Evolutionary conservation across 805 yeast genomes (phyloP), one percentile per base, ranked within the genome.

Genomic region (Ogataea nakhonphanomensis): DNA sequence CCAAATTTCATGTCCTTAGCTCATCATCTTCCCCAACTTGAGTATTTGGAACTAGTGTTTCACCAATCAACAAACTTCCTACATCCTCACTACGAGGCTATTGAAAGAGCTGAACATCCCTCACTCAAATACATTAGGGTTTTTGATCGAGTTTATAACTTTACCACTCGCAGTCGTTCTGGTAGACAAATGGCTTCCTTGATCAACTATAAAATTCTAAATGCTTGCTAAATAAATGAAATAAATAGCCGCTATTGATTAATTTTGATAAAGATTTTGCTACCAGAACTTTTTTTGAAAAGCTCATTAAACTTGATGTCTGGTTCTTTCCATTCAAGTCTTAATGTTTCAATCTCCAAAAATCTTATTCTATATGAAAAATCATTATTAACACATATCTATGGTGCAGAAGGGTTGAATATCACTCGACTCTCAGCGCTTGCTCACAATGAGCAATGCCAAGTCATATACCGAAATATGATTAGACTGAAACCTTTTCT

Each of bases 351-450:
- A 3, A 2, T 15, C 17, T 8, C 20, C 21, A 23, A 32, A 13
- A n/a, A 17, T 8, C 12, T n/a, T 8, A 10, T 38, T 10, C 8
- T 28, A 12, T 38, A 38, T 20, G 23, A 24, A 17, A 15, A 8
- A 5, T 49, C 60, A 1, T 52, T 55, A 7, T 6, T 56, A 2
- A 41, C 33, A n/a, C 26, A 32, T 20, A 34, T 50, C 5, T 58
- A 58, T 33, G 57, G 61, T 1, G 43, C 49, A 3, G 13, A 43
- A 14, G 60, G 62, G 1, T 20, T 58, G 17, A 46, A 50, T 4
- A 10, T 27, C 1, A 38, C 37, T 4, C 17, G 43, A 24, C 31
- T 58, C n/a, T 10, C 40, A 5, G 23, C 39, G n/a, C 43, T 43
- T 30, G 14, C 41, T 4, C 34, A 33, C 2, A 17, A 17, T 7